Percentiles rank a stretch among this genome's conserved stretches.
Conservation (phyloP, 192 early-diverging fungal genomes). For the Fimicolochytrium jonesii region DNA sequence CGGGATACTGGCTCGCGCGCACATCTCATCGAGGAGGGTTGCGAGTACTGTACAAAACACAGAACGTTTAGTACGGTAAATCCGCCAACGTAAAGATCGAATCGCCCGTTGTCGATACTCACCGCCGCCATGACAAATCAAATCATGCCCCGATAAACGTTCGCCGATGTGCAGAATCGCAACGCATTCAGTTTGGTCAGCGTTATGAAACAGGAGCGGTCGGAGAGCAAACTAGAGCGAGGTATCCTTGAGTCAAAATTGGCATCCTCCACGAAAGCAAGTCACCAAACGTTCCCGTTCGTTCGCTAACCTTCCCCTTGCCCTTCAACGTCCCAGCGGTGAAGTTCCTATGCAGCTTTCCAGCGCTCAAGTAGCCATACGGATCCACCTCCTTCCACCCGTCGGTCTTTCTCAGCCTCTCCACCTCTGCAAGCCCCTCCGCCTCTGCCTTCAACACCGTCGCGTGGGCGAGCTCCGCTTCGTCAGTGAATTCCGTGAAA, state of each 20-base stretch:
- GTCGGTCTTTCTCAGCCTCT: conserved; percentile 4
- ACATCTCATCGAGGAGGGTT: conserved; percentile 67
- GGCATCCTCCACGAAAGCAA: no score
- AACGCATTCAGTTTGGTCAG: conserved; percentile 40
- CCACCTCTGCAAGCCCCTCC: conserved; percentile 8
- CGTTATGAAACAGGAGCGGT: conserved; percentile 52
- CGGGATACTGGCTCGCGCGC: conserved; percentile 40
- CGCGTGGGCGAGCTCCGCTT: conserved; percentile 9
- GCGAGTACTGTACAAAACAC: no score
- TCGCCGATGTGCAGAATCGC: conserved; percentile 64
- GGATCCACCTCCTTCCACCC: conserved; percentile 20
- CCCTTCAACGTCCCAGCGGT: conserved; percentile 50
- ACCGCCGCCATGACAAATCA: conserved; percentile 78
- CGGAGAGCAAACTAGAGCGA: conserved; percentile 35
- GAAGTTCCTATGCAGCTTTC: conserved; percentile 27
- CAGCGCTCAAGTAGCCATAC: conserved; percentile 20
- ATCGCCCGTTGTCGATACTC: no score
- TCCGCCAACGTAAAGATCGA: no score
- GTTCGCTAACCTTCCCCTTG: conserved; percentile 39
- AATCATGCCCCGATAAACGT: conserved; percentile 68
- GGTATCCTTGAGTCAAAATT: not conserved
- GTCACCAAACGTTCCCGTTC: no score
- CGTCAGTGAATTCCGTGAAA: not conserved
- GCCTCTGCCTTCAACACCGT: conserved; percentile 8
- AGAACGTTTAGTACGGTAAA: no score